Percentiles rank a stretch among this genome's conserved stretches.
These are phyloP conservation scores for Talaromyces borbonicus DNA, from an alignment of 495 filamentous ascomycete species.

Conservation along the genomic window DNA sequence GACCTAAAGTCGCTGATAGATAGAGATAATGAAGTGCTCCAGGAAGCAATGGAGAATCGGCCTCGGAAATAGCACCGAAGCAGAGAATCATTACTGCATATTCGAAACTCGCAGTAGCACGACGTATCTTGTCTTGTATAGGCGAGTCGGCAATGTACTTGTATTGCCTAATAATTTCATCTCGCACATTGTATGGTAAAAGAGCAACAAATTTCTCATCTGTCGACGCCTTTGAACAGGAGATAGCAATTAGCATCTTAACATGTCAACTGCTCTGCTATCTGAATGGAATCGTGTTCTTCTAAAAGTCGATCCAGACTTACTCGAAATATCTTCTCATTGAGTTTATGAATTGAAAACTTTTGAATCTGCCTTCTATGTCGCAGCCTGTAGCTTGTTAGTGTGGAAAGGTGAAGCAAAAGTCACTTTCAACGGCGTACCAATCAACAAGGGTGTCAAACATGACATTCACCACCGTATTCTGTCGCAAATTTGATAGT, in stretches of 20 bases:
- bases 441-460: neutral
- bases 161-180: neutral
- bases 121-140: neutral
- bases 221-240: neutral
- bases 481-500: neutral
- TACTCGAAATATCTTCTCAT: neutral
- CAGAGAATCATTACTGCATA: neutral
- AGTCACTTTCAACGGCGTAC: neutral
- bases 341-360: neutral
- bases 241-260: neutral
- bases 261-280: neutral
- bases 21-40: neutral
- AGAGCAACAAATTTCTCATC: neutral
- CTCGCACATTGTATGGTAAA: neutral
- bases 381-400: neutral
- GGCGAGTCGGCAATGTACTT: neutral
- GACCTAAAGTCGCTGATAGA: neutral
- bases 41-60: neutral
- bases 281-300: neutral
- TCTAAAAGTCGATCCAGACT: neutral
- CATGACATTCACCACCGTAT: neutral
- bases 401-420: neutral
- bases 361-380: neutral
- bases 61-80: neutral
- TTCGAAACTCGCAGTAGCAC: neutral